A percentile compares a stretch with the other conserved stretches of the same genome.
phyloP scores from a whole-genome alignment of 2,329 filamentous ascomycete genomes.

The Simplicillium aogashimaense region DNA sequence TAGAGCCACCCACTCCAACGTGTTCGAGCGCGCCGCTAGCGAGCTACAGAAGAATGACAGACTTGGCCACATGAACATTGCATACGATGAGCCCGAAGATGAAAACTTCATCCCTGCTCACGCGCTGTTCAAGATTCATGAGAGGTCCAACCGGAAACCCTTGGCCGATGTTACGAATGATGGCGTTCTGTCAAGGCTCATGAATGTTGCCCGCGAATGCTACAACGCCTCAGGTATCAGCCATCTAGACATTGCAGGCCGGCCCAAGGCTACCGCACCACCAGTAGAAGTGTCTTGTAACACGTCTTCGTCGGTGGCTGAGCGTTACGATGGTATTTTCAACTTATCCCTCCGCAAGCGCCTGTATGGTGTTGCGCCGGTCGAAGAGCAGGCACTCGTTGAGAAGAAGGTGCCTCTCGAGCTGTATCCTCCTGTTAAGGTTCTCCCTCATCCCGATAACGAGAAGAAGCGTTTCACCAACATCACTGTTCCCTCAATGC shows the following conservation, averaged over 20 bases:
- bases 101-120: conserved; percentile 60
- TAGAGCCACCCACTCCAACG: conserved; percentile 53
- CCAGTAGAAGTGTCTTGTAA: conserved; percentile 74
- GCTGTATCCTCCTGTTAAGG: conserved; percentile 49
- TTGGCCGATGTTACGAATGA: conserved; percentile 61
- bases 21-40: conserved; percentile 65
- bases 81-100: conserved; percentile 59
- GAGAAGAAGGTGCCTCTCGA: conserved; percentile 58
- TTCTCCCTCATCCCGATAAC: conserved; percentile 71
- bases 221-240: conserved; percentile 64
- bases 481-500: conserved; percentile 92
- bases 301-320: conserved; percentile 52
- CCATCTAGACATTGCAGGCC: conserved; percentile 70
- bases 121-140: conserved; percentile 71
- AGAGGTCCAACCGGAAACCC: conserved; percentile 55
- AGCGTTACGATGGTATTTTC: conserved; percentile 70
- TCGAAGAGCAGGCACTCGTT: conserved; percentile 67
- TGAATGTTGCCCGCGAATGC: conserved; percentile 63
- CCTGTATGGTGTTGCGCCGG: conserved; percentile 55
- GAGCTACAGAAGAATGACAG: conserved; percentile 44
- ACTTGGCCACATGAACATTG: conserved; percentile 55
- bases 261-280: conserved; percentile 72
- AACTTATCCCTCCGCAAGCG: conserved; percentile 65
- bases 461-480: conserved; percentile 80
- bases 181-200: conserved; percentile 62